Percentiles rank a stretch among this genome's conserved stretches.
Evolutionary conservation across 176 grass and related monocot genomes (phyloP).

Genomic region (Eragrostis nindensis): DNA sequence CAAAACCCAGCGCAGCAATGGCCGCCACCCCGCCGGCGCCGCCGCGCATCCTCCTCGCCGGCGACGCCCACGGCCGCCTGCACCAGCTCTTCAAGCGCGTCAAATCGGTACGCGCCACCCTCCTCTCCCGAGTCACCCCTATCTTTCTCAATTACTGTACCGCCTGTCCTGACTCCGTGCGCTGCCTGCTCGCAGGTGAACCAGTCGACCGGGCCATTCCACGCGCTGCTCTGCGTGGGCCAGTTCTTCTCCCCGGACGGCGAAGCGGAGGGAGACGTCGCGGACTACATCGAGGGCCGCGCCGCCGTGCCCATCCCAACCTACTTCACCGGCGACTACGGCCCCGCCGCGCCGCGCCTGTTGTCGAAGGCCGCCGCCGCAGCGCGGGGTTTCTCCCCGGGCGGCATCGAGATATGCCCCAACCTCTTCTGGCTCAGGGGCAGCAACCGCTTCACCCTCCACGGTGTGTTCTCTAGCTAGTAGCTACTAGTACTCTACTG

Average conservation of each 20-base stretch:
- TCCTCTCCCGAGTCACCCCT: neutral
- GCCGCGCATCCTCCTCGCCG: constrained; percentile 81
- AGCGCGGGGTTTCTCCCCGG: constrained; percentile 52
- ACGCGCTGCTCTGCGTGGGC: constrained; percentile 82
- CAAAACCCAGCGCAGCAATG: constrained; percentile 42
- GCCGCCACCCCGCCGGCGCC: constrained; percentile 46
- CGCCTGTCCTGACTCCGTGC: neutral
- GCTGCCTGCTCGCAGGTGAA: constrained; percentile 55
- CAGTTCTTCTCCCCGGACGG: constrained; percentile 77
- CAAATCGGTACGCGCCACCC: constrained; percentile 43
- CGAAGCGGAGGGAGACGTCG: constrained; percentile 51
- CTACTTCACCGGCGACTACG: constrained; percentile 95
- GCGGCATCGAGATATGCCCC: constrained; percentile 74
- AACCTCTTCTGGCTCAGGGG: constrained; percentile 96
- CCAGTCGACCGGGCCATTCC: constrained; percentile 87
- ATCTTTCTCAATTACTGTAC: neutral
- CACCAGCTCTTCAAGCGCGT: constrained; percentile 93
- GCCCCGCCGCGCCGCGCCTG: constrained; percentile 50
- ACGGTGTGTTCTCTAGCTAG: constrained; percentile 43
- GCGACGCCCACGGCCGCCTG: constrained; percentile 73
- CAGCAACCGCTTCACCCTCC: constrained; percentile 77
- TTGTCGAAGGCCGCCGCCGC: constrained; percentile 57
- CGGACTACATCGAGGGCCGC: constrained; percentile 81
- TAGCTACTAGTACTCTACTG: neutral
- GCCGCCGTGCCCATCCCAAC: constrained; percentile 78